Evolutionary conservation across 768 basidiomycete species (phyloP).

Genomic region (Gloeostereum incarnatum): DNA sequence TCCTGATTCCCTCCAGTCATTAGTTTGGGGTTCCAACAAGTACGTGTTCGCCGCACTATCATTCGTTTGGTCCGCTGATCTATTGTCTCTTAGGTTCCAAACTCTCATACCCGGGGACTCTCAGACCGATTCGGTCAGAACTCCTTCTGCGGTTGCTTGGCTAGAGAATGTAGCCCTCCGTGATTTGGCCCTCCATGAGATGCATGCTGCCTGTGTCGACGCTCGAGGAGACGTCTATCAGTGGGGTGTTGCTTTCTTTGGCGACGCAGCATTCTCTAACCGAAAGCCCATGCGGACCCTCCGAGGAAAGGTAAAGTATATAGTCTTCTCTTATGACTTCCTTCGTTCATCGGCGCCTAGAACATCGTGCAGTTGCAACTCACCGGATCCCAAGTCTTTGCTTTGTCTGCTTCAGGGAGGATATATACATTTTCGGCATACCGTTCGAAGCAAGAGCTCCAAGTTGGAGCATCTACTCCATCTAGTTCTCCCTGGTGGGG

Average conservation of each 20-base stretch:
- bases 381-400: conserved; percentile 58
- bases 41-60: conserved; percentile 24
- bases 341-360: conserved; percentile 24
- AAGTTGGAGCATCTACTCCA: conserved; percentile 26
- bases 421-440: conserved; percentile 62
- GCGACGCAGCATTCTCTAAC: conserved; percentile 12
- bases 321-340: neutral
- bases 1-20: conserved; percentile 23
- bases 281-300: conserved; percentile 47
- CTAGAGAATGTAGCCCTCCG: conserved; percentile 63
- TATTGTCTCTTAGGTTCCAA: conserved; percentile 27
- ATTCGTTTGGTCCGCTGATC: neutral
- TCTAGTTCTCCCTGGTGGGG: conserved; percentile 51
- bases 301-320: conserved; percentile 47
- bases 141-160: conserved; percentile 44
- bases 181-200: conserved; percentile 58
- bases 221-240: conserved; percentile 76
- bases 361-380: conserved; percentile 59
- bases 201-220: conserved; percentile 70
- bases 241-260: conserved; percentile 63
- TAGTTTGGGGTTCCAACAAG: conserved; percentile 77
- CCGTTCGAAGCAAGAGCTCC: conserved; percentile 33
- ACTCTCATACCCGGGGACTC: conserved; percentile 31
- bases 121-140: conserved; percentile 30
- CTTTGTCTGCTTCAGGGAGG: conserved; percentile 67